Base-by-base conservation (phyloP, 768 basidiomycete genomes). In the Pisolithus sp. region DNA sequence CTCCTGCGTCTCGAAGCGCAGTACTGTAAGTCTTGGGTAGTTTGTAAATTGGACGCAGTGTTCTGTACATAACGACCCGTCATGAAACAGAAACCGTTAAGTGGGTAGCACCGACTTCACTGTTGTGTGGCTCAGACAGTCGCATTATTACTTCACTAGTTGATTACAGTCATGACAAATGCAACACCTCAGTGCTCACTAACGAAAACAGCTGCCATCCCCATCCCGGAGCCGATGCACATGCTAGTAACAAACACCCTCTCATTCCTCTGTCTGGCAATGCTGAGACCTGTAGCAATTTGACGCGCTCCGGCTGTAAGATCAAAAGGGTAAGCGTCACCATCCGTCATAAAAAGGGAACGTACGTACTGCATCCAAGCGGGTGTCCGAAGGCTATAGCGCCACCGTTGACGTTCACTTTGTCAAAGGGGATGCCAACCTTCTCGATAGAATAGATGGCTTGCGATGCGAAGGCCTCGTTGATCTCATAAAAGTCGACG, bases 181-280 rank as follows among this genome's bases (percentile, higher is more conserved):
- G 12, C 12, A 15, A 6, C 12, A 46, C n/a, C n/a, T 71, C 60
- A 91, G 59, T 91, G 85, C 77, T 93, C 92, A 67, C 76, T 89
- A 50, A 90, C 87, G 61, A 93, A 86, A 2, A 93, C 76, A 41
- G 82, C 88, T 31, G 90, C 90, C 88, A 93, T 92, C 31, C 90
- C 89, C 88, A 93, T 92, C 21, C 91, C 90, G 13, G 79, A 81
- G 7, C 90, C 91, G 62, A 93, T 85, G 64, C 92, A 94, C 93
- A 95, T 95, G 58, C 82, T 85, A 2, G 90, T 93, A 28, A 88
- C 84, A 57, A 95, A 93, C 55, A 95, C 72, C 64, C 85, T 85
- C 21, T 76, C 76, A 15, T 78, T 78, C 44, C 81, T 85, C 67
- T 89, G 81, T 74, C 83, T 92, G 12, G 88, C 85, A 44, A 91